Evolutionary conservation across 2,329 filamentous ascomycete genomes (phyloP), one percentile per base, ranked within the genome.

Genomic region (Fusarium nurragi): DNA sequence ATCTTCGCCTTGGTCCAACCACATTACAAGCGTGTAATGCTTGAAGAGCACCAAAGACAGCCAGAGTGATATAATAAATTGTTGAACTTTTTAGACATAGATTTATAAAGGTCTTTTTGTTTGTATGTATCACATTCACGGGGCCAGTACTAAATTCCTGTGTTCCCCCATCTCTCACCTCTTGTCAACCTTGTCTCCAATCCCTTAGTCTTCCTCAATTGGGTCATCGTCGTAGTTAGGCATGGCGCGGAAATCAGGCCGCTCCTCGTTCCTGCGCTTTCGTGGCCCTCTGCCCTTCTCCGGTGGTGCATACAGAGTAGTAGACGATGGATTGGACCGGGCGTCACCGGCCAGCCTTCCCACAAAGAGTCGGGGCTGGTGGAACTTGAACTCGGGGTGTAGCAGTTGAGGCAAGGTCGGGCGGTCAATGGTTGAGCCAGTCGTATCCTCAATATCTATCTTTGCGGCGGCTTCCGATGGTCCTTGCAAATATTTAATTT

Each of bases 231-330:
- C 60, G 48, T 75, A 70, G 54, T 74, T 64, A 14, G 76, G 75
- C 63, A 77, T 65, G 18, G 71, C 53, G 47, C 76, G 71, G 52
- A 77, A 74, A 50, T 77, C 72, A 18, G 74, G 75, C 44, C 76
- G 69, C 26, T 61, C 64, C n/a, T 55, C 54, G n/a, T 67, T 64
- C 56, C 70, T 67, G 39, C 54, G 59, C 43, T 54, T 68, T 19
- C 41, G 55, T 37, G 59, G 45, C 56, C 60, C 64, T 38, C 60
- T 62, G 48, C 52, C 60, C 41, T 36, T 50, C 25, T 30, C 60
- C 45, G 41, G 26, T 36, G 40, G 45, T 23, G 48, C 44, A 38
- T 22, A 36, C 23, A 49, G 45, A 40, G 46, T 18, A 51, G 38
- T 28, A 18, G 44, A 44, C 28, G 50, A 23, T 32, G 28, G 23